Evolutionary conservation across 805 yeast genomes (phyloP), one percentile per base, ranked within the genome.

Genomic region (Dipodascopsis uninucleata): DNA sequence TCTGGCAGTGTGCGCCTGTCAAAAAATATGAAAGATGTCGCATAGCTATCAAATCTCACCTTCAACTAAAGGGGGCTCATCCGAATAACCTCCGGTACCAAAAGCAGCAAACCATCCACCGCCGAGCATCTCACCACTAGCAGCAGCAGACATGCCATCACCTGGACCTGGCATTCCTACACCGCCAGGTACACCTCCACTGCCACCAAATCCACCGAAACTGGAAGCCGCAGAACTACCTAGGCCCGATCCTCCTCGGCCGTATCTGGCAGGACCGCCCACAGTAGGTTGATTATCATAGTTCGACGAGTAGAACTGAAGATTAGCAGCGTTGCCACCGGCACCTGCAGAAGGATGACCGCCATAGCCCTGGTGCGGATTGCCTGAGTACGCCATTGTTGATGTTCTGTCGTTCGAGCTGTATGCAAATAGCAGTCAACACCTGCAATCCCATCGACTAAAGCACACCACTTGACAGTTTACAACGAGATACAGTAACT

Each of bases 61-160:
- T 62, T 93, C 95, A 40, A 93, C 69, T 36, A 93, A 70, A 2
- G 97, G 88, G 0, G 95, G 89, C 64, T 93, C 98, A n/a, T 88
- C 90, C 0, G 96, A 81, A 61, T 93, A 93, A 0, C 98, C 98
- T 0, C 83, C 72, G 0, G 96, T 84, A 1, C 96, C 85, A 59
- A 93, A 82, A 0, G 97, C 98, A 3, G 96, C 95, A 4, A 94
- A 64, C 36, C 88, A 61, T 1, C 98, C 98, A 0, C 78, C 70
- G 1, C 86, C 74, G 39, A 90, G 70, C 41, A 71, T 71, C 31
- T 66, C 70, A 9, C 52, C 55, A 28, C 42, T 29, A n/a, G 49
- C 52, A 6, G 63, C 68, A 7, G 49, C 75, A 67, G 46, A 39
- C 17, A 61, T 66, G n/a, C 62, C 65, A 2, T 60, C 60, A 46